These are phyloP conservation scores for Claviceps arundinis DNA, from an alignment of 2,329 filamentous ascomycete species.

Conservation along the genomic window DNA sequence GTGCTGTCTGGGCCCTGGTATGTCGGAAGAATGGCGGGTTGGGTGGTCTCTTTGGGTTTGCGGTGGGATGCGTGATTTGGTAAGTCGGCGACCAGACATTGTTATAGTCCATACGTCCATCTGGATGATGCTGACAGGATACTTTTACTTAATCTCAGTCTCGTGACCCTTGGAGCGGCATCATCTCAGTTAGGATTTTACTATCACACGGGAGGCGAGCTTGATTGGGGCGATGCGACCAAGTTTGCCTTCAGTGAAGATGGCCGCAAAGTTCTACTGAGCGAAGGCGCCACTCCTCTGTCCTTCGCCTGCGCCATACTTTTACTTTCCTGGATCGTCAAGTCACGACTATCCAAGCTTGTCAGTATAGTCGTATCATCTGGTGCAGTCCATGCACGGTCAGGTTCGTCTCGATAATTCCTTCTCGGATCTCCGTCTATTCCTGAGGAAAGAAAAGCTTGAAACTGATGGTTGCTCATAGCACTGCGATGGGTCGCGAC, in stretches of 20 bases:
- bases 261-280: slow-evolving; percentile 18
- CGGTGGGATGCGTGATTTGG: slow-evolving; percentile 13
- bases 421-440: not conserved
- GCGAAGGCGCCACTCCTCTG: slow-evolving; percentile 15
- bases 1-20: slow-evolving; percentile 13
- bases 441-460: not conserved
- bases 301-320: slow-evolving; percentile 12
- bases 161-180: slow-evolving; percentile 15
- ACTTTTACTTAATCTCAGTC: slow-evolving; percentile 7
- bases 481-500: slow-evolving; percentile 1
- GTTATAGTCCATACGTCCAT: no score
- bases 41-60: slow-evolving; percentile 11
- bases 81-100: slow-evolving; percentile 8
- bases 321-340: slow-evolving; percentile 12
- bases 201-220: slow-evolving; percentile 18
- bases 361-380: slow-evolving; percentile 12
- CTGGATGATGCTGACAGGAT: not conserved
- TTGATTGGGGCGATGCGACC: slow-evolving; percentile 19
- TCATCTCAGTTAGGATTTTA: slow-evolving; percentile 20
- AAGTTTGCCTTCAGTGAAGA: slow-evolving; percentile 18
- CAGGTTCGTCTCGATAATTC: slow-evolving; percentile 11
- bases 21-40: slow-evolving; percentile 12
- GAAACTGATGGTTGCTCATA: not conserved
- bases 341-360: slow-evolving; percentile 12
- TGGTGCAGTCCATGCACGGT: slow-evolving; percentile 9